These are phyloP conservation scores for Penicillium sp. DNA, from an alignment of 2,329 filamentous ascomycete species.

Conservation along the genomic window DNA sequence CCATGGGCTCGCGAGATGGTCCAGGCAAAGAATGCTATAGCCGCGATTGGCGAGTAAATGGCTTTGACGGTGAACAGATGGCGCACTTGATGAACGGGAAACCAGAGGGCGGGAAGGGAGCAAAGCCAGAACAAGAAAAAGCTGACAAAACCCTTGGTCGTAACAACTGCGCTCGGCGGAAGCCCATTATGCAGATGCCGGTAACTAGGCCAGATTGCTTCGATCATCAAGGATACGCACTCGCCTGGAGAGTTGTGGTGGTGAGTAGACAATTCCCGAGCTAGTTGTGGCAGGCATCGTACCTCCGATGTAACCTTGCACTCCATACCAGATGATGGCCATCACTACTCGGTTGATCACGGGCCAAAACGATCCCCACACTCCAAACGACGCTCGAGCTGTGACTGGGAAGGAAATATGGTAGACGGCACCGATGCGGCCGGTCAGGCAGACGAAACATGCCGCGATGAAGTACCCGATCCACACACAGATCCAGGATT, in stretches of 20 bases:
- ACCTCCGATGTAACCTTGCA: conserved; percentile 69
- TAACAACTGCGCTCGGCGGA: conserved; percentile 62
- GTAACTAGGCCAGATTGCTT: conserved; percentile 69
- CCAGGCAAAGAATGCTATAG: conserved; percentile 84
- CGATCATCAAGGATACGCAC: conserved; percentile 86
- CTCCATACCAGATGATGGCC: conserved; percentile 84
- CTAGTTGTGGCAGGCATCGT: conserved; percentile 17
- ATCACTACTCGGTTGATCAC: conserved; percentile 86
- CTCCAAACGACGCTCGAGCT: conserved; percentile 73
- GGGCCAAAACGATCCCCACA: conserved; percentile 87
- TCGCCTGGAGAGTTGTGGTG: conserved; percentile 51
- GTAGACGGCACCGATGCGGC: conserved; percentile 80
- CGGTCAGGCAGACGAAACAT: conserved; percentile 71
- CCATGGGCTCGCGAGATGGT: conserved; percentile 76
- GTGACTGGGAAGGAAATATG: conserved; percentile 88
- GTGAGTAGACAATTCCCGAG: no score
- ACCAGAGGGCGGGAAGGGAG: conserved; percentile 81
- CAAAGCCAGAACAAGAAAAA: conserved; percentile 86
- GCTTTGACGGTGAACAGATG: conserved; percentile 91
- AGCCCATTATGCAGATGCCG: conserved; percentile 66
- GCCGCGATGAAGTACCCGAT: conserved; percentile 76
- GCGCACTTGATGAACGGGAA: conserved; percentile 81
- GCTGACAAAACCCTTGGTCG: conserved; percentile 70
- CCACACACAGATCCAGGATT: conserved; percentile 86
- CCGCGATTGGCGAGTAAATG: conserved; percentile 77